phyloP scores from a whole-genome alignment of 768 basidiomycete genomes.

The Lentinula raphanica region DNA sequence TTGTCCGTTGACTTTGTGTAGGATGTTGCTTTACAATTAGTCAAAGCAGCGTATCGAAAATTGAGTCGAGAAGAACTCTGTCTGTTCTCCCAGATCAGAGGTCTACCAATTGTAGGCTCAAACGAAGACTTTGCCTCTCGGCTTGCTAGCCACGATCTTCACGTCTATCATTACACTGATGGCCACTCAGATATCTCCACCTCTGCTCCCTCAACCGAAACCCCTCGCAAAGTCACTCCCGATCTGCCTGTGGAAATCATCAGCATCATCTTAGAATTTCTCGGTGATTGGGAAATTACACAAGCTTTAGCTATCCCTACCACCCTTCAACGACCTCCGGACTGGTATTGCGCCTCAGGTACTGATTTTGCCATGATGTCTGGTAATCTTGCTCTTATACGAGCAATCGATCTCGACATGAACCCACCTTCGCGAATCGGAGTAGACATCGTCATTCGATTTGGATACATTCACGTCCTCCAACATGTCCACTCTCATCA shows the following conservation, averaged over 20 bases:
- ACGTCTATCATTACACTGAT: constrained; percentile 60
- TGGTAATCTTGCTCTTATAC: constrained; percentile 54
- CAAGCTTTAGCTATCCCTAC: constrained; percentile 74
- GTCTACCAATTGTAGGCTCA: constrained; percentile 59
- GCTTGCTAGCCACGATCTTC: constrained; percentile 69
- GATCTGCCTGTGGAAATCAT: constrained; percentile 75
- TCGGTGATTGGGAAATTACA: constrained; percentile 82
- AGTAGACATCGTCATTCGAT: constrained; percentile 60
- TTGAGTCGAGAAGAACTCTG: constrained; percentile 63
- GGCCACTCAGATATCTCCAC: constrained; percentile 25
- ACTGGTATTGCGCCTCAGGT: constrained; percentile 66
- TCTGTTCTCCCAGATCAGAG: constrained; percentile 71
- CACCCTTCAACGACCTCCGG: constrained; percentile 54
- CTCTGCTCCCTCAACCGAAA: constrained; percentile 21
- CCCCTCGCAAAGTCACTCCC: constrained; percentile 34
- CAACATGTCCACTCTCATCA: constrained; percentile 67
- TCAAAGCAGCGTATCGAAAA: constrained; percentile 65
- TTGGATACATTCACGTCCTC: constrained; percentile 72
- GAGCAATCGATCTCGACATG: constrained; percentile 48
- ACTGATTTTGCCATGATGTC: constrained; percentile 73
- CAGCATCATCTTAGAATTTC: constrained; percentile 69
- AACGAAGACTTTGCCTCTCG: constrained; percentile 63
- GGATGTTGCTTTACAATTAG: constrained; percentile 32
- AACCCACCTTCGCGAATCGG: constrained; percentile 68
- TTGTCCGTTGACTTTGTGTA: constrained; percentile 19